Evolutionary conservation across 2,329 filamentous ascomycete species (phyloP).

Genomic region (Shiraia sp.): DNA sequence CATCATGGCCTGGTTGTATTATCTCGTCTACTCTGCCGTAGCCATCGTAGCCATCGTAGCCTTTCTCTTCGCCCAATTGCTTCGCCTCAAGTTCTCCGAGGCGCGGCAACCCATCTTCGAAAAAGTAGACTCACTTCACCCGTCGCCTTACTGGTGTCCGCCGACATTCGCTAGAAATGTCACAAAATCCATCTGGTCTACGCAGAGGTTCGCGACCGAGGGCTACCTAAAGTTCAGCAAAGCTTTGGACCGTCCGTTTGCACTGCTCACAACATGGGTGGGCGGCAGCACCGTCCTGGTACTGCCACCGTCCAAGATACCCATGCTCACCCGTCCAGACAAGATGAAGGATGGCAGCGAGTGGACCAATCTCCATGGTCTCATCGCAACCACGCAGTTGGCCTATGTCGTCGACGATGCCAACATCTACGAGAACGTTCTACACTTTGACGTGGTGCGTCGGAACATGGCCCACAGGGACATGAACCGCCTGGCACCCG

Average conservation of each 20-base stretch:
- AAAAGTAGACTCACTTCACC: not conserved
- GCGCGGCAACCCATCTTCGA: no score
- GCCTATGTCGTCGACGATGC: slow-evolving; percentile 5
- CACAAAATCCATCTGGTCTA: not conserved
- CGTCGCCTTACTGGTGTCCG: not conserved
- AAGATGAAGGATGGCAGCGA: slow-evolving; percentile 2
- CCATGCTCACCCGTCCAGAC: slow-evolving; percentile 4
- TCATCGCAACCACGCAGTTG: slow-evolving; percentile 4
- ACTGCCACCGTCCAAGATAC: slow-evolving; percentile 5
- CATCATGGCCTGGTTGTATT: no score
- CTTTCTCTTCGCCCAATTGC: no score
- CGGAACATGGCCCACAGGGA: slow-evolving; percentile 4
- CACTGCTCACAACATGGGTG: slow-evolving; percentile 3
- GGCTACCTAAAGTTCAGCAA: slow-evolving; percentile 7
- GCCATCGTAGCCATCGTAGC: no score
- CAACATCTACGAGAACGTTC: slow-evolving; percentile 4
- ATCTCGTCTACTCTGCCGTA: no score
- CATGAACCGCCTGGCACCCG: not conserved
- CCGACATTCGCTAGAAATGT: not conserved
- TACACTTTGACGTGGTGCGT: slow-evolving; percentile 9
- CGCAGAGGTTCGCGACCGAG: not conserved
- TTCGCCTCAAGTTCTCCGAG: no score
- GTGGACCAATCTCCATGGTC: slow-evolving; percentile 1
- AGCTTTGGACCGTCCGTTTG: slow-evolving; percentile 3
- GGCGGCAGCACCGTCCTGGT: slow-evolving; percentile 2